Base-by-base conservation (phyloP, 2,329 filamentous ascomycete genomes). In the Tolypocladium tundrense region DNA sequence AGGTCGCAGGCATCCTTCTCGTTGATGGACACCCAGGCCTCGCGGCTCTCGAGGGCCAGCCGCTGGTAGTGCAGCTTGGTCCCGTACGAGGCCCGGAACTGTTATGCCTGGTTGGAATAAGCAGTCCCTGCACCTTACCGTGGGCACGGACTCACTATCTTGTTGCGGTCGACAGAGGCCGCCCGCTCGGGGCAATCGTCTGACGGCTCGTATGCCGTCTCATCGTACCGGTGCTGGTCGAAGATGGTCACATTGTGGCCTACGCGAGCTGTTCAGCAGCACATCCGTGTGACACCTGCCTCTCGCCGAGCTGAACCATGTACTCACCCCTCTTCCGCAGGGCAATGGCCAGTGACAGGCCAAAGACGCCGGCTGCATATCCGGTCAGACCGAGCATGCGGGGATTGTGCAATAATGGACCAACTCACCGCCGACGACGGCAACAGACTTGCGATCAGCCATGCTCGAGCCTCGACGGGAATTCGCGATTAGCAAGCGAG, bases 141-240 rank as follows among this genome's bases (percentile, higher is more conserved):
- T 33, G 31, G 31, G 31, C 7, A 8, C 4, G 37, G 4, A 58
- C 61, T 53, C 43, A 62, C 65, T 54, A 66, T 66, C 41, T 67
- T 67, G 58, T 67, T 66, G 27, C 64, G 64, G 40, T 67, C 65
- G 16, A 67, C 65, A 14, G 65, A 67, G 1, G 65, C 65, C 16
- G 60, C 64, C 45, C 64, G 64, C 13, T 60, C 60, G 8, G 54
- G 58, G 11, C 60, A 58, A 19, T 57, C 53, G 2, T 58, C 55
- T 0, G 55, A 59, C 2, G 63, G 65, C 8, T 61, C 57, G 54
- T 66, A 67, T 13, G 56, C 41, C 16, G 63, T 65, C 58, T 62
- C 52, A 16, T 65, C 60, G 48, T 65, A 66, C 3, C 37, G 52
- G 27, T 66, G 54, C 50, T 59, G 58, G 52, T 67, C 65, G 50